Conservation (phyloP, 2,329 filamentous ascomycete genomes). For the Volutella citrinella region DNA sequence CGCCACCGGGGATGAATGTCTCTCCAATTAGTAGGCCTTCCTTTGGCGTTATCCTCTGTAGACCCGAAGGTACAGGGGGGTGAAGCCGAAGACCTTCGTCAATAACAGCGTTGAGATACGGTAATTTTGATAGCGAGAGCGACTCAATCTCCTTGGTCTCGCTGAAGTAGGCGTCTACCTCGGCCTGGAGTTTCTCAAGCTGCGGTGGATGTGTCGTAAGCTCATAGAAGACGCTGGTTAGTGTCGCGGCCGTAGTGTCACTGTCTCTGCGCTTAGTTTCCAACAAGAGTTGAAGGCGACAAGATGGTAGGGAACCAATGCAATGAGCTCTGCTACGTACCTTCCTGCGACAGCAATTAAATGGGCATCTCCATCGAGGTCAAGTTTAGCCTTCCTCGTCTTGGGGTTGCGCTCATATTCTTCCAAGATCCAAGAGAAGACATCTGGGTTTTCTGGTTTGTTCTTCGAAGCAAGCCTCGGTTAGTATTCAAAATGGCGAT, state of each 20-base stretch:
- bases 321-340: too few relatives aligned
- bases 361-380: conserved; percentile 27
- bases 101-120: conserved; percentile 34
- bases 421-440: conserved; percentile 30
- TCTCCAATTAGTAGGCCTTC: conserved; percentile 28
- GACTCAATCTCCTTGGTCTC: conserved; percentile 12
- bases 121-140: conserved; percentile 18
- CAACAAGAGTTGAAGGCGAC: rapidly evolving
- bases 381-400: conserved; percentile 18
- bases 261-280: conserved; percentile 3
- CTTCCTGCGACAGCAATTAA: conserved; percentile 31
- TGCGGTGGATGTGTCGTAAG: conserved; percentile 30
- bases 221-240: conserved; percentile 33
- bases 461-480: too few relatives aligned
- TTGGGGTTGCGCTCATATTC: conserved; percentile 21
- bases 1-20: conserved; percentile 15
- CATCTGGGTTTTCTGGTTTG: conserved; percentile 22
- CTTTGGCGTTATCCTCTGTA: conserved; percentile 34
- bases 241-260: conserved; percentile 35
- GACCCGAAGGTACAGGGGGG: conserved; percentile 33
- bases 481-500: too few relatives aligned
- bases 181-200: conserved; percentile 29
- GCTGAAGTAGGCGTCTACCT: conserved; percentile 25
- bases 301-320: too few relatives aligned
- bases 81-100: conserved; percentile 38